Conservation (phyloP, 306 rosid genomes). For the Calophaca sinica region DNA sequence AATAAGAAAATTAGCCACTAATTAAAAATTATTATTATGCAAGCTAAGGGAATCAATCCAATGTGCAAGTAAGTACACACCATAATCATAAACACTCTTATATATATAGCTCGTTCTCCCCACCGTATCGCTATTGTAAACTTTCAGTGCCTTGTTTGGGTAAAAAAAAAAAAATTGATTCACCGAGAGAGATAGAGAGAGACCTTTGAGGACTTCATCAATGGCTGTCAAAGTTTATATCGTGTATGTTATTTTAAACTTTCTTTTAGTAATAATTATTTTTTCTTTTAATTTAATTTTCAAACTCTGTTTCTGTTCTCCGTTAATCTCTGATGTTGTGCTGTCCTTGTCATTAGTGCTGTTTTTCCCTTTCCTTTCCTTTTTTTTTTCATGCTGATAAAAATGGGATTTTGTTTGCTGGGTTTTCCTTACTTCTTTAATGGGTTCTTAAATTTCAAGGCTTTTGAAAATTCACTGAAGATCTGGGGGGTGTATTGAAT, state of each 20-base stretch:
- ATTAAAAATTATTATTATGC: conserved; percentile 35
- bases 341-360: conserved; percentile 39
- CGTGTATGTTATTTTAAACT: conserved; percentile 64
- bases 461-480: conserved; percentile 27
- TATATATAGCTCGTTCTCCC: conserved; percentile 49
- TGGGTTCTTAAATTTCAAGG: conserved; percentile 31
- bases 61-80: conserved; percentile 41
- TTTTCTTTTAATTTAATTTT: not conserved
- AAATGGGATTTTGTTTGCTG: conserved; percentile 35
- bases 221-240: conserved; percentile 94
- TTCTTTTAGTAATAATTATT: not conserved
- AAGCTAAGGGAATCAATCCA: conserved; percentile 32
- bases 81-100: conserved; percentile 8
- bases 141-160: conserved; percentile 17
- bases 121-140: conserved; percentile 43
- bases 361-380: not conserved
- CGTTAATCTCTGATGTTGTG: conserved; percentile 32
- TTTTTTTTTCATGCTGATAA: not conserved
- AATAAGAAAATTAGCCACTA: conserved; percentile 16
- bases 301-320: conserved; percentile 8
- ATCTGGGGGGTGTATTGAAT: conserved; percentile 24
- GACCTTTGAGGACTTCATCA: conserved; percentile 46
- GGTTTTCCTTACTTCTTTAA: conserved; percentile 40
- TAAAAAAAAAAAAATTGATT: conserved; percentile 8
- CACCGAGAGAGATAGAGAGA: conserved; percentile 19